phyloP scores from a whole-genome alignment of 2,329 filamentous ascomycete genomes.

The Diaporthe vaccinii region DNA sequence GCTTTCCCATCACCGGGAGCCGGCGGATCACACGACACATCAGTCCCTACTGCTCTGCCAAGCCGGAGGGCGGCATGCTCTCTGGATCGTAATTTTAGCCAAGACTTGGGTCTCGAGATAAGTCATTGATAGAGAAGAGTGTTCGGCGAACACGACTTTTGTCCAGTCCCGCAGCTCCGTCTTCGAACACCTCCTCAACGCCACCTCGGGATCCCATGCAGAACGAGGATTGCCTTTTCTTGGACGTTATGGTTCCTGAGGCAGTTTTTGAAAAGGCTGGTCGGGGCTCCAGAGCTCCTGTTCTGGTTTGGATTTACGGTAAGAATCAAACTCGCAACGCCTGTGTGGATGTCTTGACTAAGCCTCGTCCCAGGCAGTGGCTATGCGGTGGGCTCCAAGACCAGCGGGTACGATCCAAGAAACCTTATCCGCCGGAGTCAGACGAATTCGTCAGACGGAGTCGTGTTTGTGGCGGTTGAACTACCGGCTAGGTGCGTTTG shows the following conservation, averaged over 20 bases:
- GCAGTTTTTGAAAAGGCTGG: background rate
- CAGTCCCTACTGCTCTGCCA: background rate
- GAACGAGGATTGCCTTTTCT: constrained; percentile 62
- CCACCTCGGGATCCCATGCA: background rate
- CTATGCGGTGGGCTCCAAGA: constrained; percentile 58
- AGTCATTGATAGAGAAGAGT: background rate
- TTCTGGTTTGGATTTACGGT: constrained; percentile 58
- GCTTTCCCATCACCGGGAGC: background rate
- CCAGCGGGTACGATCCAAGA: background rate
- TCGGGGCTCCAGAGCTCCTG: constrained; percentile 55
- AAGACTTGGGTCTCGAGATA: background rate
- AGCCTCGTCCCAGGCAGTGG: constrained; percentile 52
- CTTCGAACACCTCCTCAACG: background rate
- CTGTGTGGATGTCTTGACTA: background rate
- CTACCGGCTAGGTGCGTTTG: constrained; percentile 59
- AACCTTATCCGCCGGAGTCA: background rate
- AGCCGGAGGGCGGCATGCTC: background rate
- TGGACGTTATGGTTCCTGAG: constrained; percentile 58
- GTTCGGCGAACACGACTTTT: background rate
- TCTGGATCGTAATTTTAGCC: background rate
- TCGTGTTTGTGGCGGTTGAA: constrained; percentile 62
- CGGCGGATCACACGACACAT: background rate
- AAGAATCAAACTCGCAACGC: background rate
- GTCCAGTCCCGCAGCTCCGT: background rate
- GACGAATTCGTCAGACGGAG: constrained; percentile 45